phyloP scores from a whole-genome alignment of 192 early-diverging fungal genomes.

The Obelidium mucronatum region DNA sequence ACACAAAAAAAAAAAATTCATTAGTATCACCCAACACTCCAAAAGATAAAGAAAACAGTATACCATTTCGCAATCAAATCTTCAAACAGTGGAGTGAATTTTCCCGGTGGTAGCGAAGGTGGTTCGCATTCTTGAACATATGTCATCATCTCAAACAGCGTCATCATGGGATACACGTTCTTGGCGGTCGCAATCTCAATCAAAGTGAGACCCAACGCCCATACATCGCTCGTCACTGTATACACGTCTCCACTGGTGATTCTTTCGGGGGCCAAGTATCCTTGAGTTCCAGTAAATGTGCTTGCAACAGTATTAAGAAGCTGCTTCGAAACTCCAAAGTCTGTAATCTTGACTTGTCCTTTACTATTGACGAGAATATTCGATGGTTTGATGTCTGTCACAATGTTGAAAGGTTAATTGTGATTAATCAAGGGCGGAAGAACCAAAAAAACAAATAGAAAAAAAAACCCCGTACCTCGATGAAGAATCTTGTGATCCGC shows the following conservation, averaged over 20 bases:
- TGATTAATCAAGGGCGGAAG: background rate
- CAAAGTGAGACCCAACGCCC: constrained; percentile 89
- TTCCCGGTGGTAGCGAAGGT: constrained; percentile 73
- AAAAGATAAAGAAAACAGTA: background rate
- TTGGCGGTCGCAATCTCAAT: constrained; percentile 93
- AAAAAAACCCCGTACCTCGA: constrained; percentile 64
- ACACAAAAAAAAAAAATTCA: too few species aligned
- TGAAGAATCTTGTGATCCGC: constrained; percentile 90
- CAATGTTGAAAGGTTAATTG: background rate
- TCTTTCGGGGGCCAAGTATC: constrained; percentile 95
- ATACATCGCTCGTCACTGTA: constrained; percentile 93
- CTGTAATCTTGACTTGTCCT: constrained; percentile 95
- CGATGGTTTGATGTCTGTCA: constrained; percentile 94
- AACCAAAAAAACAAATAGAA: background rate
- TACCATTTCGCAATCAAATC: constrained; percentile 74
- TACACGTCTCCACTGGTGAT: constrained; percentile 83
- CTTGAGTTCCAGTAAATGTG: constrained; percentile 96
- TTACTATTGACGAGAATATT: constrained; percentile 91
- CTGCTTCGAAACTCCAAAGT: constrained; percentile 96
- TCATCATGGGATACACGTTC: constrained; percentile 86
- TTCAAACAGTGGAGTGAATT: constrained; percentile 73
- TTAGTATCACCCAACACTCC: background rate
- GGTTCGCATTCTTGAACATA: constrained; percentile 91
- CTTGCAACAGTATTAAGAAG: constrained; percentile 86
- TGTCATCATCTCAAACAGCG: constrained; percentile 87